These are phyloP conservation scores for Amanita rubescens DNA, from an alignment of 768 basidiomycete species.

Conservation along the genomic window DNA sequence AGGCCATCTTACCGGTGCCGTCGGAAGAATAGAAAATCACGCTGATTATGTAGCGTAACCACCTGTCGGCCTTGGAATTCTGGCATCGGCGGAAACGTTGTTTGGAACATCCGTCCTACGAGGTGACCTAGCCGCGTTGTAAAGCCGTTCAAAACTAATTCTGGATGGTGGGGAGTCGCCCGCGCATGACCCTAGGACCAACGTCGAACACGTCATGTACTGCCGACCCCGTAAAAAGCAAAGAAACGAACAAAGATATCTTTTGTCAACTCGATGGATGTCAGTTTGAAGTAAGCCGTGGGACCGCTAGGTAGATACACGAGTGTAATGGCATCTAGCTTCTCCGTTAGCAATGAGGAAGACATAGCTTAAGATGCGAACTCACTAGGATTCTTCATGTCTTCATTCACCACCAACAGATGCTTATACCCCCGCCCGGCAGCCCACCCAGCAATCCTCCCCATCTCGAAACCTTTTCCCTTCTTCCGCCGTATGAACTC, in stretches of 20 bases:
- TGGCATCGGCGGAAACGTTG: slow-evolving; percentile 89
- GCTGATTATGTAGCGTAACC: slow-evolving; percentile 93
- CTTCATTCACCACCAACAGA: slow-evolving; percentile 90
- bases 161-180: slow-evolving; percentile 88
- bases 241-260: slow-evolving; percentile 65
- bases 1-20: slow-evolving; percentile 75
- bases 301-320: slow-evolving; percentile 89
- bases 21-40: slow-evolving; percentile 97
- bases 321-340: slow-evolving; percentile 84
- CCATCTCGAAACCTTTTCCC: slow-evolving; percentile 86
- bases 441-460: slow-evolving; percentile 90
- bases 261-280: slow-evolving; percentile 79
- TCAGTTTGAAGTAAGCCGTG: slow-evolving; percentile 91
- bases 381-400: slow-evolving; percentile 90
- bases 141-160: slow-evolving; percentile 92
- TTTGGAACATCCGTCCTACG: slow-evolving; percentile 93
- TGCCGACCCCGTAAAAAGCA: background rate
- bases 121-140: slow-evolving; percentile 90
- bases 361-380: slow-evolving; percentile 11
- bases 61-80: slow-evolving; percentile 97
- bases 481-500: slow-evolving; percentile 84
- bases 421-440: slow-evolving; percentile 84
- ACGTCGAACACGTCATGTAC: background rate
- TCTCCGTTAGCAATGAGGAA: background rate
- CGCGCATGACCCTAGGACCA: slow-evolving; percentile 75